These are phyloP conservation scores for Lunularia cruciata DNA, from an alignment of 225 moss, liverwort and hornwort species.

Conservation along the genomic window DNA sequence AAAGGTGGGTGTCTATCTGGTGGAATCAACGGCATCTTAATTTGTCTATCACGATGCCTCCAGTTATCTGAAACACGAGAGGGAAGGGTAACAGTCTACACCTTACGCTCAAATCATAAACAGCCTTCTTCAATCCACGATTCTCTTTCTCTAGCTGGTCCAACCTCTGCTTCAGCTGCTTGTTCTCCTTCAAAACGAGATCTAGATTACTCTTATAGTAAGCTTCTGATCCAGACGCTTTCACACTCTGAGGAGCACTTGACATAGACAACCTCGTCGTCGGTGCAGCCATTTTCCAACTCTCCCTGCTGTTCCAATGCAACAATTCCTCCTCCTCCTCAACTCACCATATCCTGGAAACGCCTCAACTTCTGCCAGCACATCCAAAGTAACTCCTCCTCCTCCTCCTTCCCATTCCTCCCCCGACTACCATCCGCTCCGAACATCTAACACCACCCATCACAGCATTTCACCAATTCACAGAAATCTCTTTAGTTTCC, in stretches of 20 bases:
- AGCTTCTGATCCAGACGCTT: slow-evolving; percentile 79
- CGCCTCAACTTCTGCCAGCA: too few species aligned
- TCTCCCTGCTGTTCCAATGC: not conserved
- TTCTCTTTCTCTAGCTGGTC: slow-evolving; percentile 95
- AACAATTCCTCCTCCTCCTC: not conserved
- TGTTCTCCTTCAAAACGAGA: slow-evolving; percentile 79
- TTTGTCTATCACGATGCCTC: too few species aligned
- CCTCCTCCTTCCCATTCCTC: too few species aligned
- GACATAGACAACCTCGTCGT: slow-evolving; percentile 67
- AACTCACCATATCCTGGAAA: too few species aligned
- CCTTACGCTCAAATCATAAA: slow-evolving; percentile 93
- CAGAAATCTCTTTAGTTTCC: too few species aligned
- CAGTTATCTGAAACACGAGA: too few species aligned
- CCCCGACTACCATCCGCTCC: too few species aligned
- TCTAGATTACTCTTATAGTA: slow-evolving; percentile 93
- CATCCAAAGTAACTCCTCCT: too few species aligned
- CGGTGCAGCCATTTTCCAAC: slow-evolving; percentile 57
- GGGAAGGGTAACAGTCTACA: slow-evolving; percentile 7
- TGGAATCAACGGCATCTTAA: too few species aligned
- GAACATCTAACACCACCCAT: too few species aligned
- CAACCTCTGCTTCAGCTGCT: slow-evolving; percentile 85
- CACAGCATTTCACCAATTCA: too few species aligned
- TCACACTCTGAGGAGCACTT: slow-evolving; percentile 56
- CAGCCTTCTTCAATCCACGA: slow-evolving; percentile 91
- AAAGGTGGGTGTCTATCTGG: too few species aligned